Percentiles rank a stretch among this genome's conserved stretches.
phyloP scores from a whole-genome alignment of 805 yeast species.

The Barnettozyma vustinii region DNA sequence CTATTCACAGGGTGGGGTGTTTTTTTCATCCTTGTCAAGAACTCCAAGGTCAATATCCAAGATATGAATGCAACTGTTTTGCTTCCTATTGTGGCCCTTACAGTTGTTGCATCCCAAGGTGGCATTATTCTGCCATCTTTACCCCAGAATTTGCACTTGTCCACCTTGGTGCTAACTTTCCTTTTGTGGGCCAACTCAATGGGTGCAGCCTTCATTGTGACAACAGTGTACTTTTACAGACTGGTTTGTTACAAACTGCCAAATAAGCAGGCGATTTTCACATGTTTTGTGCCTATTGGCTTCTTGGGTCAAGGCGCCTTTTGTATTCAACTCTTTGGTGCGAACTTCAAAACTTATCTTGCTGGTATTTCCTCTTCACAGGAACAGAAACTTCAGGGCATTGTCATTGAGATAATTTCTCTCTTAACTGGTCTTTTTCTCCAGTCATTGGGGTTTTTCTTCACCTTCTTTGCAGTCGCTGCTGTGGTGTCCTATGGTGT shows the following conservation, averaged over 20 bases:
- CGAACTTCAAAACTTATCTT: conserved; percentile 29
- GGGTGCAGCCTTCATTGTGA: conserved; percentile 48
- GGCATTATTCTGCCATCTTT: conserved; percentile 43
- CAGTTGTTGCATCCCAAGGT: conserved; percentile 73
- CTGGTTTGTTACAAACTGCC: conserved; percentile 57
- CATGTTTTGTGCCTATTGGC: conserved; percentile 78
- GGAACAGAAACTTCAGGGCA: conserved; percentile 23
- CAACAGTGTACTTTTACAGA: conserved; percentile 55
- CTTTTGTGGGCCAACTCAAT: conserved; percentile 70
- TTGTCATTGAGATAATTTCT: conserved; percentile 30
- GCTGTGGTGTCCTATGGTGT: conserved; percentile 29
- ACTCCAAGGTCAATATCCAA: conserved; percentile 28
- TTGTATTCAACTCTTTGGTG: conserved; percentile 54
- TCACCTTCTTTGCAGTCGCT: conserved; percentile 40
- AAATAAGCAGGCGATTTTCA: conserved; percentile 45
- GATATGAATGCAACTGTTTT: conserved; percentile 53
- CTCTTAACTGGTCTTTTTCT: conserved; percentile 39
- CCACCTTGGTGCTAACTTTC: conserved; percentile 49
- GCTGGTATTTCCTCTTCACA: conserved; percentile 6
- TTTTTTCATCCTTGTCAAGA: conserved; percentile 37
- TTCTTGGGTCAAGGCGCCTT: conserved; percentile 82
- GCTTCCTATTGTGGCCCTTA: conserved; percentile 74
- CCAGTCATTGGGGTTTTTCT: conserved; percentile 53
- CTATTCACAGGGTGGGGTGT: conserved; percentile 57
- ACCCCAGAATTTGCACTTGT: conserved; percentile 40